These are phyloP conservation scores for Microcyclospora pomicola DNA, from an alignment of 2,329 filamentous ascomycete genomes.

Conservation along the genomic window DNA sequence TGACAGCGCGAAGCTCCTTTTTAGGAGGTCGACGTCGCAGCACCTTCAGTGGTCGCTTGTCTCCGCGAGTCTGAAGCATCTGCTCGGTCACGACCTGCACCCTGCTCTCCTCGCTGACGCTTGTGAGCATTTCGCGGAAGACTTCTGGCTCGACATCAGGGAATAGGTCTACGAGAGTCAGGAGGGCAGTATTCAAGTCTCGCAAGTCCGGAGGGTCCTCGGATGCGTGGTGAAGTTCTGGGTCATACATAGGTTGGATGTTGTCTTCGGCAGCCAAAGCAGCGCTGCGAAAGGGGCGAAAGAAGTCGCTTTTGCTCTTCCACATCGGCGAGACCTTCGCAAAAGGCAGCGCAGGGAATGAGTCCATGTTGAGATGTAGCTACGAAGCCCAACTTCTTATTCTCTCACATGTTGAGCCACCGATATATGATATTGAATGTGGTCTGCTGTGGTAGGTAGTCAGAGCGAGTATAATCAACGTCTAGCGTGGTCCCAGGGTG, in stretches of 20 bases:
- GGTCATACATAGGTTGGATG: slow-evolving; percentile 16
- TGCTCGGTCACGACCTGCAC: slow-evolving; percentile 65
- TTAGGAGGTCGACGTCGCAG: not conserved
- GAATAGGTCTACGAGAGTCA: slow-evolving; percentile 56
- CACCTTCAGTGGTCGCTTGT: slow-evolving; percentile 48
- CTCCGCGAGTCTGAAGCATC: slow-evolving; percentile 33
- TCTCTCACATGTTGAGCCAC: too few species aligned
- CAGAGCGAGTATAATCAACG: too few species aligned
- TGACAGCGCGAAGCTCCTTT: not conserved
- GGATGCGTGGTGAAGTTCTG: slow-evolving; percentile 5
- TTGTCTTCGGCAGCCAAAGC: slow-evolving; percentile 10
- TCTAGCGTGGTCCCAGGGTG: too few species aligned
- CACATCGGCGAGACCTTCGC: slow-evolving; percentile 15
- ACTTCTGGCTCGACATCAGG: slow-evolving; percentile 71
- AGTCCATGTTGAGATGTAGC: slow-evolving; percentile 13
- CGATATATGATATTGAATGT: too few species aligned
- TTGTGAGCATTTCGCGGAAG: slow-evolving; percentile 66
- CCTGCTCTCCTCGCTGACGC: slow-evolving; percentile 61
- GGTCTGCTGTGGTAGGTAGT: too few species aligned
- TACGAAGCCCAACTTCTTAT: too few species aligned
- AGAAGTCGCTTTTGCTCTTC: slow-evolving; percentile 22
- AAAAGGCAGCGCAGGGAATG: slow-evolving; percentile 9
- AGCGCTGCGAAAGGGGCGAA: slow-evolving; percentile 17
- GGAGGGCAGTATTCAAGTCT: slow-evolving; percentile 56
- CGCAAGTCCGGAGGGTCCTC: slow-evolving; percentile 45